phyloP scores from a whole-genome alignment of 1,284 basidiomycete genomes.

The Earliella scabrosa region DNA sequence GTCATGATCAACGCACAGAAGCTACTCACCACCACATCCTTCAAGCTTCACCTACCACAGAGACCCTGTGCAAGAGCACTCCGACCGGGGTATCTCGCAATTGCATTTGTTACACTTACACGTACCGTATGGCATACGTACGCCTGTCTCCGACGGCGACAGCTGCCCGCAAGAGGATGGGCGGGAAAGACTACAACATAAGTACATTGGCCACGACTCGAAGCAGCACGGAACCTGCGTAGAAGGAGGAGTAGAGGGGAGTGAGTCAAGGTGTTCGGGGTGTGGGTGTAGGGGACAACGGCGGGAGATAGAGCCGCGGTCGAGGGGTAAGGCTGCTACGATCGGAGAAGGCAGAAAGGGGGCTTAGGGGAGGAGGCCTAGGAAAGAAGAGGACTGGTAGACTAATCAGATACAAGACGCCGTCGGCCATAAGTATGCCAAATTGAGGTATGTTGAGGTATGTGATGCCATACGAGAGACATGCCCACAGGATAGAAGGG shows the following conservation, averaged over 20 bases:
- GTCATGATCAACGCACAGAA: too few relatives aligned
- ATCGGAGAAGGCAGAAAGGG: too few relatives aligned
- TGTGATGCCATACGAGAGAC: background rate
- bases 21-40: too few relatives aligned
- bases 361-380: background rate
- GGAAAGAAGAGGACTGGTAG: background rate
- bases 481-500: slow-evolving; percentile 1
- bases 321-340: too few relatives aligned
- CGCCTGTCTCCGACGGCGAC: too few relatives aligned
- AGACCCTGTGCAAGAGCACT: too few relatives aligned
- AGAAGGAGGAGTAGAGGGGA: background rate
- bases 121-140: too few relatives aligned
- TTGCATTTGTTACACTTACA: too few relatives aligned
- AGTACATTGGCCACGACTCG: background rate
- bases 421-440: background rate
- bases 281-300: background rate
- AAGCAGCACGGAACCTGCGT: background rate
- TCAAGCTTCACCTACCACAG: too few relatives aligned
- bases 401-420: slow-evolving; percentile 3
- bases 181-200: background rate
- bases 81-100: too few relatives aligned
- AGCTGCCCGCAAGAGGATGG: too few relatives aligned
- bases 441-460: background rate
- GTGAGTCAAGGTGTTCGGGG: background rate
- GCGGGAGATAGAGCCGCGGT: background rate